Percentiles rank a stretch among this genome's conserved stretches.
These are phyloP conservation scores for Thuidium tamariscinum DNA, from an alignment of 225 moss, liverwort and hornwort species.

Conservation along the genomic window DNA sequence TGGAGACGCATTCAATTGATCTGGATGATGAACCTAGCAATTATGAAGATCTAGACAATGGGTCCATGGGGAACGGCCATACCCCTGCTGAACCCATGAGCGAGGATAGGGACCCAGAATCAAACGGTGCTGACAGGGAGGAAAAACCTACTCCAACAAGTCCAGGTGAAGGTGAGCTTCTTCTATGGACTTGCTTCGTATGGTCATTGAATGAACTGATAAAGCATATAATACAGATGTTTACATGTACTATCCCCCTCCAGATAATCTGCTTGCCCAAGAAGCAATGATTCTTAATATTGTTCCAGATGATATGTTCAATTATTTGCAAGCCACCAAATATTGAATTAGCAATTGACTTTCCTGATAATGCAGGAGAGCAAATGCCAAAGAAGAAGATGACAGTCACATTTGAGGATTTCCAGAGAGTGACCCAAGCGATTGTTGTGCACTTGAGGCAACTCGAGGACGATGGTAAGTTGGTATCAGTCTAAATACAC, in stretches of 20 bases:
- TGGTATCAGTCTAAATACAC: not conserved
- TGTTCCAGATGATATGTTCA: not conserved
- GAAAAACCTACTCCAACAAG: slow-evolving; percentile 20
- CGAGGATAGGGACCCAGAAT: slow-evolving; percentile 31
- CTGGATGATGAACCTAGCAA: slow-evolving; percentile 56
- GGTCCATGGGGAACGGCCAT: slow-evolving; percentile 18
- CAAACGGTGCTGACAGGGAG: slow-evolving; percentile 25
- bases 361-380: slow-evolving; percentile 17
- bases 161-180: slow-evolving; percentile 22
- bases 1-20: slow-evolving; percentile 92
- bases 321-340: not conserved
- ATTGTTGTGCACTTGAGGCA: slow-evolving; percentile 88
- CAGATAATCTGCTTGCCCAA: not conserved
- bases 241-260: not conserved
- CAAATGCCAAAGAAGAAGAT: slow-evolving; percentile 61
- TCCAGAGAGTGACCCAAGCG: slow-evolving; percentile 87
- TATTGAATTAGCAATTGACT: not conserved
- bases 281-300: not conserved
- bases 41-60: slow-evolving; percentile 35
- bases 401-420: slow-evolving; percentile 87
- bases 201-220: not conserved
- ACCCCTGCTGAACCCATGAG: slow-evolving; percentile 23
- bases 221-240: not conserved
- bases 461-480: slow-evolving; percentile 79
- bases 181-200: not conserved